phyloP scores from a whole-genome alignment of 2,329 filamentous ascomycete species.

The Fusarium acutatum region DNA sequence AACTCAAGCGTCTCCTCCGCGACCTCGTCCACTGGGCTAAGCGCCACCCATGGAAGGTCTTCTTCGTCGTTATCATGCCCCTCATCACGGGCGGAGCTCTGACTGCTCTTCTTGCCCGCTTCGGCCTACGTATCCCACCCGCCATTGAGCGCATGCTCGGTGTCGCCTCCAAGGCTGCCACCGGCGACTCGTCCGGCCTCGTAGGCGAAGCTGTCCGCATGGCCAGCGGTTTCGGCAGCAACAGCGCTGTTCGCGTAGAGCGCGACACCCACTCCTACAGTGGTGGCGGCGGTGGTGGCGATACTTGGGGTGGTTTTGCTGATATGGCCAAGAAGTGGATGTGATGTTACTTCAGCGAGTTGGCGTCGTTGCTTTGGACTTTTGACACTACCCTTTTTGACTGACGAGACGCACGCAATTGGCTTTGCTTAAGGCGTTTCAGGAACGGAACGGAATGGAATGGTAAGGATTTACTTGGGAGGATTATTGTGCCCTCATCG shows the following conservation, averaged over 20 bases:
- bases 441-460: constrained; percentile 16
- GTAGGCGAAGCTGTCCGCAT: constrained; percentile 65
- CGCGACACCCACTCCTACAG: constrained; percentile 49
- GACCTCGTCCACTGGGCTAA: constrained; percentile 85
- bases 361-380: neutral
- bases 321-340: constrained; percentile 55
- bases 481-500: constrained; percentile 5
- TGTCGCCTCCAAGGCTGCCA: constrained; percentile 58
- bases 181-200: constrained; percentile 58
- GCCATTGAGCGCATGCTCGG: constrained; percentile 67
- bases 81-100: constrained; percentile 85
- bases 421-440: constrained; percentile 32
- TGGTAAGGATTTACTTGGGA: neutral
- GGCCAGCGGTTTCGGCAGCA: constrained; percentile 51
- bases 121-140: constrained; percentile 80
- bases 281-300: constrained; percentile 37
- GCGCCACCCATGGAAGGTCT: constrained; percentile 85
- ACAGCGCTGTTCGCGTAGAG: constrained; percentile 44
- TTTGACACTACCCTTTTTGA: neutral
- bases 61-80: constrained; percentile 87
- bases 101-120: constrained; percentile 77
- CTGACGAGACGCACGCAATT: constrained; percentile 12
- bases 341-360: constrained; percentile 31
- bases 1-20: constrained; percentile 80
- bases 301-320: constrained; percentile 49